phyloP scores from a whole-genome alignment of 2,329 filamentous ascomycete species.

The Ophiostoma angusticollis region DNA sequence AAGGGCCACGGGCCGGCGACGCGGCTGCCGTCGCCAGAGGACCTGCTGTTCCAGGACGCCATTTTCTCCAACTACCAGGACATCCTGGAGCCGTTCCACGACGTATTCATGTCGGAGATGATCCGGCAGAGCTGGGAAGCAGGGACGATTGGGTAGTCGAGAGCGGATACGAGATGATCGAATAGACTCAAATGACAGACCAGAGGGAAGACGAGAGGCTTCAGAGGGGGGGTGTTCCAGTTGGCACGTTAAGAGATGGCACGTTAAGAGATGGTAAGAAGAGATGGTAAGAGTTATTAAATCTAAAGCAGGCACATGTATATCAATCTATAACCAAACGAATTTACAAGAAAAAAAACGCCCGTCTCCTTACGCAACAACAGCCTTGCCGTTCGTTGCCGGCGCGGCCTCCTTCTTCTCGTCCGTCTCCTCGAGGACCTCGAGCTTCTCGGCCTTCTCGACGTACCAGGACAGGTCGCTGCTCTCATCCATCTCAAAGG shows the following conservation, averaged over 20 bases:
- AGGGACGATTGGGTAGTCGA: neutral
- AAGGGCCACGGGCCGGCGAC: conserved; percentile 2
- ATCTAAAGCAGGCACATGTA: too few species aligned
- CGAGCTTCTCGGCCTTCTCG: conserved; percentile 1
- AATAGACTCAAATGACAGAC: too few species aligned
- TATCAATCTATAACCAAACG: too few species aligned
- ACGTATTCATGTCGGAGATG: conserved; percentile 2
- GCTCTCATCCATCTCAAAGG: conserved; percentile 2
- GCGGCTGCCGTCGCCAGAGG: conserved; percentile 1
- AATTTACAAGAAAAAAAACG: too few species aligned
- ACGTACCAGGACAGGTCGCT: conserved; percentile 5
- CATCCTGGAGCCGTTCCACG: conserved; percentile 2
- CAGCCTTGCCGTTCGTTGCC: neutral
- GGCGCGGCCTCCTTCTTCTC: neutral
- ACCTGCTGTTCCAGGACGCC: neutral
- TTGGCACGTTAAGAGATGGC: too few species aligned
- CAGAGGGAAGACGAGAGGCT: too few species aligned
- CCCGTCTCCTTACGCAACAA: too few species aligned
- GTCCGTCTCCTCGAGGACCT: neutral
- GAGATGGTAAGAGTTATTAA: too few species aligned
- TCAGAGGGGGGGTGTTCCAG: too few species aligned
- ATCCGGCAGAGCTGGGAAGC: conserved; percentile 1
- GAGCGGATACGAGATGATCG: too few species aligned
- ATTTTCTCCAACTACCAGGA: conserved; percentile 4
- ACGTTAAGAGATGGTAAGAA: too few species aligned